Percentiles rank a stretch among this genome's conserved stretches.
Conservation (phyloP, 352 stramenopile genomes). For the Phytophthora capsici region DNA sequence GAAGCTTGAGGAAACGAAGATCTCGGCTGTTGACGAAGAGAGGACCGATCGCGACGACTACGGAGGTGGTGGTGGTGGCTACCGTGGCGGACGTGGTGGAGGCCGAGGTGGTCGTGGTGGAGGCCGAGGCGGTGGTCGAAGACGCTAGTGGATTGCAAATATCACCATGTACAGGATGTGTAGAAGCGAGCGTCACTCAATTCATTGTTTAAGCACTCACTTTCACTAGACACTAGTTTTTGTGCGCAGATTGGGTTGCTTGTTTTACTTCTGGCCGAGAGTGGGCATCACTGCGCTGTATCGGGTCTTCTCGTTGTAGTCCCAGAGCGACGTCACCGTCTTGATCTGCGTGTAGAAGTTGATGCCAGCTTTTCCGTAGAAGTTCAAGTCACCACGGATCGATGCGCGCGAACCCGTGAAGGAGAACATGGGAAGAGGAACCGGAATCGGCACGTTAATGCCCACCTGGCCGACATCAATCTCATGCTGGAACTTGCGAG, state of each 20-base stretch:
- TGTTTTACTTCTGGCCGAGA: conserved; percentile 65
- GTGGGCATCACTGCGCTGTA: conserved; percentile 94
- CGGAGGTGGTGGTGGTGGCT: conserved; percentile 16
- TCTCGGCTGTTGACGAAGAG: conserved; percentile 73
- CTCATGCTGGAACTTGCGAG: conserved; percentile 97
- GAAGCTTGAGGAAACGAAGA: conserved; percentile 75
- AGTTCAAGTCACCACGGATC: conserved; percentile 97
- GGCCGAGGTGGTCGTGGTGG: conserved; percentile 34
- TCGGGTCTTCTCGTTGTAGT: conserved; percentile 90
- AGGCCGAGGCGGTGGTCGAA: conserved; percentile 45
- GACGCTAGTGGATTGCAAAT: conserved; percentile 21
- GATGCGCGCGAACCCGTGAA: conserved; percentile 96
- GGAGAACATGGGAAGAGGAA: conserved; percentile 97
- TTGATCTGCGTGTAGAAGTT: conserved; percentile 99
- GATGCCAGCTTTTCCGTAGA: conserved; percentile 96
- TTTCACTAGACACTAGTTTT: conserved; percentile 10
- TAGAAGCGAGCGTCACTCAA: conserved; percentile 17
- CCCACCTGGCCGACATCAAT: conserved; percentile 97
- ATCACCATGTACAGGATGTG: conserved; percentile 7
- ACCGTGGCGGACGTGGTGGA: conserved; percentile 32
- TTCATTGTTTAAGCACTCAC: conserved; percentile 21
- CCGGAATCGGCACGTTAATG: conserved; percentile 97
- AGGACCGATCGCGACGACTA: conserved; percentile 52
- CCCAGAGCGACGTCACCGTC: conserved; percentile 97
- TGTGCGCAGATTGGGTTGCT: conserved; percentile 4